Conservation (phyloP, 2,329 filamentous ascomycete genomes). For the Beauveria sp. region DNA sequence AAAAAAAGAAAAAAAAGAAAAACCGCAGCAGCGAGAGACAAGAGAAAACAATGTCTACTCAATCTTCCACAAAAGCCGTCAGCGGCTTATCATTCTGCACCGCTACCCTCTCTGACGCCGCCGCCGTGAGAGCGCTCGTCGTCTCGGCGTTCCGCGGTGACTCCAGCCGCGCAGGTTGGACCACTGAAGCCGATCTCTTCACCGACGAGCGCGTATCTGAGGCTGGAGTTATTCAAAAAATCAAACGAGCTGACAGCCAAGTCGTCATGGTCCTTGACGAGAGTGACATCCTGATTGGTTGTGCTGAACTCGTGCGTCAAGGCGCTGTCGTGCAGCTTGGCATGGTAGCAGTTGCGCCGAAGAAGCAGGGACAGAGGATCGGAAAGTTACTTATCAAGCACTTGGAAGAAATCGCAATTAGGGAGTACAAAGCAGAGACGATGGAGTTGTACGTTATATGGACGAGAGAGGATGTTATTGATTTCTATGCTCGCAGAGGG, state of each 20-base stretch:
- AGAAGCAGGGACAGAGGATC: slow-evolving; percentile 34
- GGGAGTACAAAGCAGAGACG: slow-evolving; percentile 25
- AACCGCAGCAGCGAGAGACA: too few relatives aligned
- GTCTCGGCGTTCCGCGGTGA: slow-evolving; percentile 38
- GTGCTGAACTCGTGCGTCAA: slow-evolving; percentile 33
- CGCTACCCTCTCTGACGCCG: slow-evolving; percentile 26
- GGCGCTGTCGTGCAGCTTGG: slow-evolving; percentile 33
- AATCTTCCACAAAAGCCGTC: background rate
- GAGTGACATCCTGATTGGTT: slow-evolving; percentile 26
- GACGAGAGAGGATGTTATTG: slow-evolving; percentile 34
- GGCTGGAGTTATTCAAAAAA: slow-evolving; percentile 29
- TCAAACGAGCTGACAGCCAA: slow-evolving; percentile 26
- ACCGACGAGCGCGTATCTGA: slow-evolving; percentile 35
- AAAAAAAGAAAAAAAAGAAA: too few relatives aligned
- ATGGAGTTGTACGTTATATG: slow-evolving; percentile 39
- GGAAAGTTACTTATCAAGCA: slow-evolving; percentile 32
- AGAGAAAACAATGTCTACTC: background rate
- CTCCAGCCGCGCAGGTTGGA: slow-evolving; percentile 34
- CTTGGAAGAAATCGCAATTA: slow-evolving; percentile 17
- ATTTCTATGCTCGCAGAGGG: slow-evolving; percentile 37
- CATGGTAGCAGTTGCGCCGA: slow-evolving; percentile 38
- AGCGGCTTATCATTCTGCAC: slow-evolving; percentile 21
- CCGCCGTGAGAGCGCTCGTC: slow-evolving; percentile 29
- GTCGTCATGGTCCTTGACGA: slow-evolving; percentile 30
- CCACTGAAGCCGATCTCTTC: slow-evolving; percentile 38